A percentile compares a stretch with the other conserved stretches of the same genome.
Evolutionary conservation across 116 monocot species (phyloP).

Genomic region (Phalaenopsis hybrid): DNA sequence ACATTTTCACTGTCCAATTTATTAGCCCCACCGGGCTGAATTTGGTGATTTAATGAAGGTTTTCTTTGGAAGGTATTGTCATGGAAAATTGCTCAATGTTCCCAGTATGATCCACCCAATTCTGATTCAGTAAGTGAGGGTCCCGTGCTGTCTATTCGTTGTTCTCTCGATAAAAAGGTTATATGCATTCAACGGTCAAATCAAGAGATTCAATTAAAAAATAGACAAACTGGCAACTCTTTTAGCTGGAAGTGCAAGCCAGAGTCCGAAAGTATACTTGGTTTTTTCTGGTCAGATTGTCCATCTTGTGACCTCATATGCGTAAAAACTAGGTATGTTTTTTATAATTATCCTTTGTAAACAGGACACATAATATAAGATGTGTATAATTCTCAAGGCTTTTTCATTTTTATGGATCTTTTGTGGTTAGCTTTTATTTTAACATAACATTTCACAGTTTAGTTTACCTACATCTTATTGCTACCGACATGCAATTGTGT

Average conservation of each 20-base stretch:
- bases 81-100: conserved; percentile 65
- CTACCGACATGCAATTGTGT: background rate
- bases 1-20: background rate
- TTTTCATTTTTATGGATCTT: background rate
- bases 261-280: conserved; percentile 77
- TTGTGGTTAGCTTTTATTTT: background rate
- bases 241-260: conserved; percentile 60
- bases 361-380: background rate
- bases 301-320: conserved; percentile 78
- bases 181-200: conserved; percentile 84
- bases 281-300: conserved; percentile 97
- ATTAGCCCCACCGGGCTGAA: conserved; percentile 4
- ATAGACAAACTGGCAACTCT: conserved; percentile 66
- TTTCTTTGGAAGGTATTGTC: conserved; percentile 65
- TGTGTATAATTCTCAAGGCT: background rate
- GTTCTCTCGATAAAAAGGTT: conserved; percentile 74
- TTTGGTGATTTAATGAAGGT: conserved; percentile 4
- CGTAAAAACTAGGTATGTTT: conserved; percentile 68
- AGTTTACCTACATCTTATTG: background rate
- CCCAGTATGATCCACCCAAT: conserved; percentile 54
- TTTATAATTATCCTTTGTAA: background rate
- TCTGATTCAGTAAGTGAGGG: conserved; percentile 84
- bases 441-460: background rate
- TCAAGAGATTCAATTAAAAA: conserved; percentile 79
- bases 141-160: conserved; percentile 62